These are phyloP conservation scores for Pseudocercospora cruenta DNA, from an alignment of 2,329 filamentous ascomycete species.

Conservation along the genomic window DNA sequence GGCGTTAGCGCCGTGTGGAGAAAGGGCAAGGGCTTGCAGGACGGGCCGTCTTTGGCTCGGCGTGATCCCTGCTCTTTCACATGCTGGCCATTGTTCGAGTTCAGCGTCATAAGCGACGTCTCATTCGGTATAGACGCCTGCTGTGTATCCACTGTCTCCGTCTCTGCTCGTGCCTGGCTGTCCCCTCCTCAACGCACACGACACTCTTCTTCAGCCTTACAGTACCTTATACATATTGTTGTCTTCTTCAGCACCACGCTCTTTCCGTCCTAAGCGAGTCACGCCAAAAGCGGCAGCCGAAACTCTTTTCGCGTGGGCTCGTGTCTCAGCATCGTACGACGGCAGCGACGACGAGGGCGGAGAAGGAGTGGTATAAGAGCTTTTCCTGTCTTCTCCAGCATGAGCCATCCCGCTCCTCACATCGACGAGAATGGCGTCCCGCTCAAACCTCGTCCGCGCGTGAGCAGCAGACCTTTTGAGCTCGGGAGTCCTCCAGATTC, in stretches of 20 bases:
- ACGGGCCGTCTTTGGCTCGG: neutral
- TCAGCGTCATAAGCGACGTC: neutral
- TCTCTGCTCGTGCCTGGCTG: slow-evolving; percentile 1
- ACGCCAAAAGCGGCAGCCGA: neutral
- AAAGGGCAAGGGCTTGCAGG: slow-evolving; percentile 20
- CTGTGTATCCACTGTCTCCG: slow-evolving; percentile 8
- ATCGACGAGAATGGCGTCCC: slow-evolving; percentile 27
- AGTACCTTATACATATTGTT: neutral
- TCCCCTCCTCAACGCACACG: slow-evolving; percentile 5
- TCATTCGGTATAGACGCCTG: neutral
- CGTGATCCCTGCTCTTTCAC: slow-evolving; percentile 17
- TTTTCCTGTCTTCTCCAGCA: slow-evolving; percentile 16
- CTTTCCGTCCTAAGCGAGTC: neutral
- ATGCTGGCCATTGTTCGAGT: slow-evolving; percentile 17
- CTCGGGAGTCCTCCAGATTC: slow-evolving; percentile 50
- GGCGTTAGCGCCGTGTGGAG: slow-evolving; percentile 10
- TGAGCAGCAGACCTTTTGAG: slow-evolving; percentile 71
- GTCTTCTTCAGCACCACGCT: neutral
- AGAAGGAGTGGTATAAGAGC: neutral
- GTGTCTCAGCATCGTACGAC: slow-evolving; percentile 4
- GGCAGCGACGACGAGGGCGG: neutral
- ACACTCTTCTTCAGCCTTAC: neutral
- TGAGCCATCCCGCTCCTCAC: slow-evolving; percentile 33
- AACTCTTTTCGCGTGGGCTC: neutral
- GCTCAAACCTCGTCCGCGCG: slow-evolving; percentile 60